Percentiles rank a stretch among this genome's conserved stretches.
Evolutionary conservation across 192 early-diverging fungal genomes (phyloP).

Genomic region (Podila clonocystis): DNA sequence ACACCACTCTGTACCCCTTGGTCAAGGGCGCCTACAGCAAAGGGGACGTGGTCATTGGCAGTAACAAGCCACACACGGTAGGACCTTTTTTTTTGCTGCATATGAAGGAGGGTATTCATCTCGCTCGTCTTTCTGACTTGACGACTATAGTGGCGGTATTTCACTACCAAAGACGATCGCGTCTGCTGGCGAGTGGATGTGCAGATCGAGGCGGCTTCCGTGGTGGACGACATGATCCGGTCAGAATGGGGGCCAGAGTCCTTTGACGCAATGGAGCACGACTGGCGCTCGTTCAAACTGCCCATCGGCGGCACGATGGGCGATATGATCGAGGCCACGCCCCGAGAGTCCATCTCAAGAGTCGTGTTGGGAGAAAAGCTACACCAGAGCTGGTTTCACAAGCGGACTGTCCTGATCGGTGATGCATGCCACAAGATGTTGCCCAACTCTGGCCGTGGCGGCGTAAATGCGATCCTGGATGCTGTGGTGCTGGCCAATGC

Average conservation of each 20-base stretch:
- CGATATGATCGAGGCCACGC: constrained; percentile 4
- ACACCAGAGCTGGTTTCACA: constrained; percentile 9
- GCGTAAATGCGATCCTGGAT: constrained; percentile 12
- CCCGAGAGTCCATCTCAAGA: constrained; percentile 1
- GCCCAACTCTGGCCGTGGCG: constrained; percentile 17
- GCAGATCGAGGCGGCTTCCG: constrained; percentile 1
- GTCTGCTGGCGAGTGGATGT: constrained; percentile 12
- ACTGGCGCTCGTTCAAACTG: constrained; percentile 3
- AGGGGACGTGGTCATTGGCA: not conserved
- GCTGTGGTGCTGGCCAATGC: constrained; percentile 18
- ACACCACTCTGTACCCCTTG: not conserved
- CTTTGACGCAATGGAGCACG: not conserved
- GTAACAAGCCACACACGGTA: constrained; percentile 7
- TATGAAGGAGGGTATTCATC: not conserved
- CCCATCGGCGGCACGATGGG: constrained; percentile 1
- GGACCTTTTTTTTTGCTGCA: not conserved
- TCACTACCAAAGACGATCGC: not conserved
- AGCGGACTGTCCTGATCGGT: constrained; percentile 12
- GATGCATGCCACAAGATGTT: constrained; percentile 15
- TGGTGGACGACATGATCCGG: not conserved
- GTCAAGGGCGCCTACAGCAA: not conserved
- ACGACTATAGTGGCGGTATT: constrained; percentile 9
- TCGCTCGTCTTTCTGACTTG: not conserved
- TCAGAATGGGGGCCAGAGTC: constrained; percentile 11
- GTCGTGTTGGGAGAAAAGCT: constrained; percentile 23